Percentiles rank a stretch among this genome's conserved stretches.
phyloP scores from a whole-genome alignment of 768 basidiomycete species.

The Leucocoprinus birnbaumii region DNA sequence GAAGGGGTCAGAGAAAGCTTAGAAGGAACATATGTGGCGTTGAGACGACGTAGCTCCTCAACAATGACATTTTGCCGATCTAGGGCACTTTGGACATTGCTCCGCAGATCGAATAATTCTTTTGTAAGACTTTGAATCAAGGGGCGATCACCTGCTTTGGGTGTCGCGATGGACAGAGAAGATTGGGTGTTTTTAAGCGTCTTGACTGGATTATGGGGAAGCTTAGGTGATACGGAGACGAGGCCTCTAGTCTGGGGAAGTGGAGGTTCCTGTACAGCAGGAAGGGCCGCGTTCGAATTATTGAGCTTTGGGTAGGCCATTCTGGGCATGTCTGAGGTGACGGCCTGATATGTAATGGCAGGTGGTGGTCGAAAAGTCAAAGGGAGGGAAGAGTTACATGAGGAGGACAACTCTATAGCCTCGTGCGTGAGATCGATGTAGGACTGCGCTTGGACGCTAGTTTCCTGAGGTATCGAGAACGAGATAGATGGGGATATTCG shows the following conservation, averaged over 20 bases:
- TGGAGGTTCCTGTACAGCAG: too few species aligned
- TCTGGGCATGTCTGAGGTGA: neutral
- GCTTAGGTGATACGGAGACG: neutral
- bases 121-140: slow-evolving; percentile 19
- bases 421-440: neutral
- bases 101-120: slow-evolving; percentile 25
- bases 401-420: neutral
- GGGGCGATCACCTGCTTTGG: neutral
- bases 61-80: slow-evolving; percentile 24
- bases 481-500: neutral
- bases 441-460: neutral
- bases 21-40: slow-evolving; percentile 13
- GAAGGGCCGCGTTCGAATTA: too few species aligned
- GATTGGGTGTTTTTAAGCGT: neutral
- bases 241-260: neutral
- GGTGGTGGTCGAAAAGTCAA: neutral
- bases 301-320: too few species aligned
- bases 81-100: slow-evolving; percentile 21
- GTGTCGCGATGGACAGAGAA: neutral
- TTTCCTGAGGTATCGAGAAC: neutral
- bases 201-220: neutral
- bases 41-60: slow-evolving; percentile 21
- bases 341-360: neutral
- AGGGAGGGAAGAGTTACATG: neutral
- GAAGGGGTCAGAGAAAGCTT: neutral